phyloP scores from a whole-genome alignment of 192 early-diverging fungal species.

The Backusella luteola region DNA sequence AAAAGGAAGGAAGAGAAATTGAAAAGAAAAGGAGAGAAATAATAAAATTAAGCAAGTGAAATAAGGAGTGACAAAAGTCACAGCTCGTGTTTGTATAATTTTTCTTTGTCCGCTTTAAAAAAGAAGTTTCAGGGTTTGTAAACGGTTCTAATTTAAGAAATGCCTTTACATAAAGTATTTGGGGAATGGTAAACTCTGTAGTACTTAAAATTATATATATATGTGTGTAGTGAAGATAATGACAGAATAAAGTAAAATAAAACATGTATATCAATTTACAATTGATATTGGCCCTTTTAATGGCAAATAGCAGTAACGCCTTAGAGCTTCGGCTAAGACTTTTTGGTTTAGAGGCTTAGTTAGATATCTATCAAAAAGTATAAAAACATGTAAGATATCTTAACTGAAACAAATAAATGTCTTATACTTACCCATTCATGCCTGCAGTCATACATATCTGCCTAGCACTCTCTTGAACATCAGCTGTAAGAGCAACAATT shows the following conservation, averaged over 20 bases:
- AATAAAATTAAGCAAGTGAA: conserved; percentile 6
- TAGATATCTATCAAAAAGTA: conserved; percentile 4
- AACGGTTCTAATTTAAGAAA: not conserved
- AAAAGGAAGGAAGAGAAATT: not conserved
- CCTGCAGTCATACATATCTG: conserved; percentile 44
- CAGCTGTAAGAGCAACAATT: conserved; percentile 46
- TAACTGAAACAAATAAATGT: not conserved
- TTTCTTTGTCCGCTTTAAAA: not conserved
- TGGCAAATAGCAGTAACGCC: conserved; percentile 6
- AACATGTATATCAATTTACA: not conserved
- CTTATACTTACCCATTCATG: conserved; percentile 41
- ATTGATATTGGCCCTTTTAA: not conserved
- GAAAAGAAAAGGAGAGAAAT: not conserved
- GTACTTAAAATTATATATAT: not conserved
- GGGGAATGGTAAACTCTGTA: not conserved
- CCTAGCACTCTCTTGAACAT: conserved; percentile 49
- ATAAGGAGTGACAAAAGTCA: conserved; percentile 9
- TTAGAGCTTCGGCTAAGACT: conserved; percentile 5
- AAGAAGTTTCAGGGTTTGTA: not conserved
- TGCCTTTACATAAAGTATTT: not conserved
- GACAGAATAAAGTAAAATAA: not conserved
- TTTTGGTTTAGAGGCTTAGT: conserved; percentile 19
- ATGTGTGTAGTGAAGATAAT: not conserved
- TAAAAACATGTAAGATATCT: not conserved
- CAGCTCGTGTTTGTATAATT: conserved; percentile 2